A percentile compares a stretch with the other conserved stretches of the same genome.
Conservation (phyloP, 1,139 yeast species). For the Meyerozyma athensensis region DNA sequence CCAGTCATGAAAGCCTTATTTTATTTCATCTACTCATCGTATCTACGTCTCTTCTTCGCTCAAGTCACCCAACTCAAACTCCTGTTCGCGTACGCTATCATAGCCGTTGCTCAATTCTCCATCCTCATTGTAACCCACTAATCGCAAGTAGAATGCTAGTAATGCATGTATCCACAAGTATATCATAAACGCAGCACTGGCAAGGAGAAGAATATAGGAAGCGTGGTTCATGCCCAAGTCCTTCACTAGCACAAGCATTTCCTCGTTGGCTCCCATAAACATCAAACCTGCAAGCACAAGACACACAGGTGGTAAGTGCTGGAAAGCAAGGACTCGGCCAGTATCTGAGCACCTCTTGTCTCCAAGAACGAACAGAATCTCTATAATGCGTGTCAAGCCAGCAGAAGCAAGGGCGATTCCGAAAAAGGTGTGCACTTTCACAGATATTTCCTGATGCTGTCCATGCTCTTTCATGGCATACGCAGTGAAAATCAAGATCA, state of each 20-base stretch:
- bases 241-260: conserved; percentile 67
- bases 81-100: conserved; percentile 17
- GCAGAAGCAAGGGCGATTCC: conserved; percentile 78
- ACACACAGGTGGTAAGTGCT: conserved; percentile 78
- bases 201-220: conserved; percentile 69
- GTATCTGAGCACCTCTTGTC: conserved; percentile 47
- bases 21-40: background rate
- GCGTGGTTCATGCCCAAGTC: conserved; percentile 81
- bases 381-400: conserved; percentile 69
- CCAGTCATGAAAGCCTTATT: background rate
- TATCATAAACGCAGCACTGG: conserved; percentile 70
- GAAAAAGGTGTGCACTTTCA: conserved; percentile 82
- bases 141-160: conserved; percentile 51
- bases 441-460: conserved; percentile 69
- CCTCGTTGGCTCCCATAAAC: conserved; percentile 92
- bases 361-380: conserved; percentile 63
- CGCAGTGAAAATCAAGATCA: conserved; percentile 81
- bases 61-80: conserved; percentile 33
- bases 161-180: conserved; percentile 61
- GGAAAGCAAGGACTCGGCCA: conserved; percentile 62
- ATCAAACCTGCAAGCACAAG: conserved; percentile 72
- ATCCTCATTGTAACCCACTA: conserved; percentile 44
- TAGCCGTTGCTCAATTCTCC: conserved; percentile 17
- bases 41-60: conserved; percentile 19
- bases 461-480: conserved; percentile 91